Conservation (phyloP, 2,329 filamentous ascomycete species). For the Fusarium pseudograminearum region DNA sequence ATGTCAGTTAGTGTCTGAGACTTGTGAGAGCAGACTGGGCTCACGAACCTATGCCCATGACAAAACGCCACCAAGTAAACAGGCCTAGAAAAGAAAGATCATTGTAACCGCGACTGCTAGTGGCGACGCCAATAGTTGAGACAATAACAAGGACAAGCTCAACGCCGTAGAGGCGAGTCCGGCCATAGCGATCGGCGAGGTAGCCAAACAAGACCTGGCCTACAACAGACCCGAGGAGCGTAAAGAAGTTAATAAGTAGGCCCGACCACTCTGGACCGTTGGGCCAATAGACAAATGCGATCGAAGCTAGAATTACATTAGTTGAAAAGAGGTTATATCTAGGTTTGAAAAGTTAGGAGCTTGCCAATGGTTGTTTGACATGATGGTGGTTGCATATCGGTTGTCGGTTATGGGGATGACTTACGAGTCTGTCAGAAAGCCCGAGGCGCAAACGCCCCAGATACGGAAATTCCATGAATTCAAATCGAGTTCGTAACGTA, state of each 20-base stretch:
- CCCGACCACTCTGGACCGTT: conserved; percentile 59
- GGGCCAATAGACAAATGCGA: conserved; percentile 66
- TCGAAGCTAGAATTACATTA: conserved; percentile 65
- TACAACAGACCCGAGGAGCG: conserved; percentile 63
- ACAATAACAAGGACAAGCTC: conserved; percentile 68
- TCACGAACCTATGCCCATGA: conserved; percentile 63
- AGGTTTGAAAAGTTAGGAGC: background rate
- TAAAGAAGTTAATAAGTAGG: conserved; percentile 65
- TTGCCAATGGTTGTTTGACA: background rate
- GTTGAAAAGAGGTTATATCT: conserved; percentile 68
- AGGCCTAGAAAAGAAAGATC: conserved; percentile 64
- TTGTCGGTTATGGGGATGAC: conserved; percentile 38
- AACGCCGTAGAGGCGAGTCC: conserved; percentile 67
- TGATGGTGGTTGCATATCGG: background rate
- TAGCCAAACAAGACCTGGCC: conserved; percentile 66
- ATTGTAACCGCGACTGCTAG: conserved; percentile 62
- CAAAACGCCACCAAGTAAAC: conserved; percentile 67
- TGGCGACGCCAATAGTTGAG: conserved; percentile 68
- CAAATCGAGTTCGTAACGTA: conserved; percentile 65
- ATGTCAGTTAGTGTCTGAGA: conserved; percentile 28
- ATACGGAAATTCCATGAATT: conserved; percentile 68
- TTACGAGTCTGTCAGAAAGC: conserved; percentile 66
- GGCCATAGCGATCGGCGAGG: conserved; percentile 66
- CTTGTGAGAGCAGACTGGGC: conserved; percentile 5
- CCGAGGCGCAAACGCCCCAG: conserved; percentile 67